Conservation (phyloP, 768 basidiomycete genomes). For the Xanthoconium stramineum region DNA sequence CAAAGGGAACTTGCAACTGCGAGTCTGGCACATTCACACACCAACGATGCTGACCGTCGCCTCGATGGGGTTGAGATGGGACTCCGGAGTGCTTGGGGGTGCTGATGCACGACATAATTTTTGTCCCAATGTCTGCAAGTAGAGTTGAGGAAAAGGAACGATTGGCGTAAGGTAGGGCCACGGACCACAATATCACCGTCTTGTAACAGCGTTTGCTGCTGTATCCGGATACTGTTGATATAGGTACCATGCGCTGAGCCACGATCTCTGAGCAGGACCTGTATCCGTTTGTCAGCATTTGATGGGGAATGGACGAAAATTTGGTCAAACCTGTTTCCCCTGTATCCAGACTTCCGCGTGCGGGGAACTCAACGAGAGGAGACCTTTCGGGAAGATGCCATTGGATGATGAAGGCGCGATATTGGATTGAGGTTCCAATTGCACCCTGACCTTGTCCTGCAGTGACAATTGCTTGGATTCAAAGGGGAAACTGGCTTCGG, state of each 20-base stretch:
- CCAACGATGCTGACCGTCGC: slow-evolving; percentile 39
- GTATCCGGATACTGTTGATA: slow-evolving; percentile 43
- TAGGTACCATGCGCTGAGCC: slow-evolving; percentile 47
- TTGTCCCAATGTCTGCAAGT: slow-evolving; percentile 39
- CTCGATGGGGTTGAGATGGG: slow-evolving; percentile 45
- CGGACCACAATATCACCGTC: slow-evolving; percentile 45
- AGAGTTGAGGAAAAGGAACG: slow-evolving; percentile 8
- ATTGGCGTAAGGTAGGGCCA: not conserved
- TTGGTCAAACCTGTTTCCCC: slow-evolving; percentile 37
- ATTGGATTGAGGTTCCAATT: slow-evolving; percentile 33
- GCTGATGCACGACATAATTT: slow-evolving; percentile 37
- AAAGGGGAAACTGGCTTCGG: slow-evolving; percentile 36
- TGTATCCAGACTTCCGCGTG: slow-evolving; percentile 50
- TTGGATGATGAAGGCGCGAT: slow-evolving; percentile 30
- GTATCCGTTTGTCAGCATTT: slow-evolving; percentile 7
- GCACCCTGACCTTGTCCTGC: slow-evolving; percentile 25
- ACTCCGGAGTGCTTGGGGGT: slow-evolving; percentile 39
- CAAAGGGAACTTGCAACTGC: not conserved
- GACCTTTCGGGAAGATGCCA: slow-evolving; percentile 40
- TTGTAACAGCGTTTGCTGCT: slow-evolving; percentile 35
- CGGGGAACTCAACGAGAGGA: slow-evolving; percentile 39
- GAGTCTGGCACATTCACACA: slow-evolving; percentile 17
- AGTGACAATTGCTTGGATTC: slow-evolving; percentile 37
- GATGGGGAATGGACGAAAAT: not conserved
- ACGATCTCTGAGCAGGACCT: slow-evolving; percentile 49